phyloP scores from a whole-genome alignment of 2,329 filamentous ascomycete genomes.

The Botrytis deweyae region DNA sequence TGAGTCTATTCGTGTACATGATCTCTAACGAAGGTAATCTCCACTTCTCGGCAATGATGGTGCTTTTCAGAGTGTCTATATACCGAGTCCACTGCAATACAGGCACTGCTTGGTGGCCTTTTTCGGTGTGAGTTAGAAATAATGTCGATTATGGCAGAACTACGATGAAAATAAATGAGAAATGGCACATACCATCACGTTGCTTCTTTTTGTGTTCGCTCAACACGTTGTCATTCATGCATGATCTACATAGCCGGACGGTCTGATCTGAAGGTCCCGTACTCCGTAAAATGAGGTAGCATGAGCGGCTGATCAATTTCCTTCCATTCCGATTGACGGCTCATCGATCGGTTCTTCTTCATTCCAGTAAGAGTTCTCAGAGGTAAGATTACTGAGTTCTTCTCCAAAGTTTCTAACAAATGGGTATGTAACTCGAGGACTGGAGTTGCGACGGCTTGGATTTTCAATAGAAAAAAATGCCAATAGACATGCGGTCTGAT shows the following conservation, averaged over 20 bases:
- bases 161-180: background rate
- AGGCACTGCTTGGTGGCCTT: background rate
- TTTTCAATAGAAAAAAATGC: background rate
- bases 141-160: background rate
- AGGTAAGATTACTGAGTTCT: background rate
- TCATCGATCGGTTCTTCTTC: background rate
- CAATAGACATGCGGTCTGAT: background rate
- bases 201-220: background rate
- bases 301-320: background rate
- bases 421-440: background rate
- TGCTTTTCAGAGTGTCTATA: background rate
- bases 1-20: background rate
- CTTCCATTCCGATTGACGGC: background rate
- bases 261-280: background rate
- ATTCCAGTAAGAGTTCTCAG: background rate
- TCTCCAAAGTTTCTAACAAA: background rate
- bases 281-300: background rate
- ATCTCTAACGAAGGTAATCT: background rate
- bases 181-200: background rate
- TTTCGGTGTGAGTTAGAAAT: background rate
- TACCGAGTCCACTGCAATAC: background rate
- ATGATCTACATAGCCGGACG: background rate
- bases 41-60: background rate
- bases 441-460: background rate
- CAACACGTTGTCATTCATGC: background rate